Conservation (phyloP, 2,329 filamentous ascomycete genomes). For the Penicillium sp. region DNA sequence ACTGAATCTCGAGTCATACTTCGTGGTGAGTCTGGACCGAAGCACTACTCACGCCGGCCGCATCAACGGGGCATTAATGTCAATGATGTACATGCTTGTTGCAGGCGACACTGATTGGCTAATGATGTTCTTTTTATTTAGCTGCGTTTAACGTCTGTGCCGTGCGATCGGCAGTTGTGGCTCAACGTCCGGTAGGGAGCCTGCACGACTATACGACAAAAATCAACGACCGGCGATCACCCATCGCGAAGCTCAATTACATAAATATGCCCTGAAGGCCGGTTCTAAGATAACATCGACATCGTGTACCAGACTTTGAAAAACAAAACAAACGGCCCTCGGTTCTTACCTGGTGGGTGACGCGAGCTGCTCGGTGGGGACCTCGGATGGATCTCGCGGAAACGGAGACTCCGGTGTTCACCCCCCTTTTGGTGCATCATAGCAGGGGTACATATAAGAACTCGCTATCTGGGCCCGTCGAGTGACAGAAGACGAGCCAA, state of each 20-base stretch:
- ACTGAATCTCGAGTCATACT: slow-evolving; percentile 9
- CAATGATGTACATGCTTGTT: too few species aligned
- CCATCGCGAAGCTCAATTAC: too few species aligned
- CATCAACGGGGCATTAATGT: slow-evolving; percentile 9
- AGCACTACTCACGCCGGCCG: too few species aligned
- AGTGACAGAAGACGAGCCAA: neutral
- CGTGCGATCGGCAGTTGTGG: too few species aligned
- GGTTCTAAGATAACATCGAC: neutral
- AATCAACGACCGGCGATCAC: too few species aligned
- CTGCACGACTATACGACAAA: too few species aligned
- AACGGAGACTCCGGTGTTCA: slow-evolving; percentile 11
- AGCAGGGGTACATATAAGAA: neutral
- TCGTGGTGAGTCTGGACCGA: slow-evolving; percentile 1
- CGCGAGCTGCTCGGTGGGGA: slow-evolving; percentile 20
- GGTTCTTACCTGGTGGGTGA: slow-evolving; percentile 15
- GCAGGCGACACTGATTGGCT: slow-evolving; percentile 8
- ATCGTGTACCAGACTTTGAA: slow-evolving; percentile 11
- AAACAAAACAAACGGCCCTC: slow-evolving; percentile 11
- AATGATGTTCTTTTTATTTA: slow-evolving; percentile 6
- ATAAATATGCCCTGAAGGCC: too few species aligned
- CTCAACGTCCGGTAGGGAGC: too few species aligned
- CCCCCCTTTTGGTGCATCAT: slow-evolving; percentile 1
- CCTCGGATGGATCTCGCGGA: slow-evolving; percentile 22
- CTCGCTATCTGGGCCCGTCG: neutral
- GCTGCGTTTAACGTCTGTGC: slow-evolving; percentile 10